A percentile compares a stretch with the other conserved stretches of the same genome.
Conservation (phyloP, 2,329 filamentous ascomycete species). For the Exophiala lecanii-corni region DNA sequence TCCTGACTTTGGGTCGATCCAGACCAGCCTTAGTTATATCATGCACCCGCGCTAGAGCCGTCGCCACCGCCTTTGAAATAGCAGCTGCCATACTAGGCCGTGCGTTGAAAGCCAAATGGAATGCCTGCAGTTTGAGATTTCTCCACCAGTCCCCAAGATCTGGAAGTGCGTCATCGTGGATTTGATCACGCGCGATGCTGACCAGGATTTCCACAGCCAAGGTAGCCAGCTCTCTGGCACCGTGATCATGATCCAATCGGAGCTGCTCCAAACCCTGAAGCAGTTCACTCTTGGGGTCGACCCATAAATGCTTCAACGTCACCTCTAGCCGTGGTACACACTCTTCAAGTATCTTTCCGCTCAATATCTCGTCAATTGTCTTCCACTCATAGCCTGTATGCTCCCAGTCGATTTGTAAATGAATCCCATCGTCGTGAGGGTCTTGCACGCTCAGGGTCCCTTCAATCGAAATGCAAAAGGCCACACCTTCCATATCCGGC, state of each 20-base stretch:
- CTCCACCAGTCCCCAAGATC: constrained; percentile 53
- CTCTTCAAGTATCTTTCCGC: too few species aligned
- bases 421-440: too few species aligned
- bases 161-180: constrained; percentile 29
- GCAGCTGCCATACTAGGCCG: constrained; percentile 63
- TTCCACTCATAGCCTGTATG: constrained; percentile 57
- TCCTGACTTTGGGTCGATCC: constrained; percentile 13
- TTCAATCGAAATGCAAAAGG: constrained; percentile 51
- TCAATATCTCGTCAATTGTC: constrained; percentile 45
- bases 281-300: constrained; percentile 44
- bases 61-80: constrained; percentile 49
- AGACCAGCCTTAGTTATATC: constrained; percentile 3
- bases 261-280: constrained; percentile 44
- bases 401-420: constrained; percentile 58
- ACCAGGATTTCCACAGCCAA: constrained; percentile 50
- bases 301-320: constrained; percentile 57
- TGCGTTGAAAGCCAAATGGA: constrained; percentile 62
- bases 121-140: constrained; percentile 46
- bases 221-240: constrained; percentile 55
- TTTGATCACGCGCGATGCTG: too few species aligned
- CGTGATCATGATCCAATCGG: constrained; percentile 55
- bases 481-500: constrained; percentile 52
- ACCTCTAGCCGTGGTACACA: constrained; percentile 56
- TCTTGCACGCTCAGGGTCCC: constrained; percentile 13
- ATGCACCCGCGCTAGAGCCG: constrained; percentile 39